Evolutionary conservation across 2,329 filamentous ascomycete genomes (phyloP), one percentile per base, ranked within the genome.

Genomic region (Exophiala phaeomuriformis): DNA sequence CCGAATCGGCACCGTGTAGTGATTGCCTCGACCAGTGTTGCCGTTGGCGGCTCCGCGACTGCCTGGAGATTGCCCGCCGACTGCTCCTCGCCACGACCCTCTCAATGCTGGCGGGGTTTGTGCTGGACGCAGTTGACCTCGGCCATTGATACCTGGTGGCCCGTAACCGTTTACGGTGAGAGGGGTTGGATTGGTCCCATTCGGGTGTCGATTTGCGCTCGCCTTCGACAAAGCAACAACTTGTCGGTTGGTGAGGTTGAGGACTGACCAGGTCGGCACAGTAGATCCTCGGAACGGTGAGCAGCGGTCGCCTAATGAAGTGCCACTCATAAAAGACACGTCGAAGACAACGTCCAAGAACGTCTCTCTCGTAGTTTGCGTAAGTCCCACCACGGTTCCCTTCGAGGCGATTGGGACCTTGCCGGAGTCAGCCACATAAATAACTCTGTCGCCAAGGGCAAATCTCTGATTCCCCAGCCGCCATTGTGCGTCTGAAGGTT

Each of bases 401-500:
- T 86, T 83, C 49, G 87, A 87, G 35, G 87, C 90, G 64, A 98
- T 94, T 1, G 93, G 93, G 1, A 98, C 91, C 66, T 95, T 91
- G 61, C 93, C 93, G 51, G 90, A 89, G 62, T 91, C 88, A 64
- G 90, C 86, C 5, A 90, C 89, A 68, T 96, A 98, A 39, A 95
- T 88, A 28, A 98, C 82, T 27, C 94, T 86, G 69, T 98, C 90
- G 50, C 93, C 93, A 32, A 98, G 79, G 51, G 72, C 71, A 70
- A 96, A 98, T 19, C 71, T 78, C 69, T 98, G 94, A 67, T 86
- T 86, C 52, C 88, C 84, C 39, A 97, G 81, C 49, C 90, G 85
- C 67, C 96, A 88, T 69, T 96, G 90, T n/a, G 90, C 90, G 71
- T 98, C 93, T 1, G 84, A 80, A n/a, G 94, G 94, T 67, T 95